phyloP scores from a whole-genome alignment of 2,329 filamentous ascomycete species.

The Teratosphaeria gauchensis region DNA sequence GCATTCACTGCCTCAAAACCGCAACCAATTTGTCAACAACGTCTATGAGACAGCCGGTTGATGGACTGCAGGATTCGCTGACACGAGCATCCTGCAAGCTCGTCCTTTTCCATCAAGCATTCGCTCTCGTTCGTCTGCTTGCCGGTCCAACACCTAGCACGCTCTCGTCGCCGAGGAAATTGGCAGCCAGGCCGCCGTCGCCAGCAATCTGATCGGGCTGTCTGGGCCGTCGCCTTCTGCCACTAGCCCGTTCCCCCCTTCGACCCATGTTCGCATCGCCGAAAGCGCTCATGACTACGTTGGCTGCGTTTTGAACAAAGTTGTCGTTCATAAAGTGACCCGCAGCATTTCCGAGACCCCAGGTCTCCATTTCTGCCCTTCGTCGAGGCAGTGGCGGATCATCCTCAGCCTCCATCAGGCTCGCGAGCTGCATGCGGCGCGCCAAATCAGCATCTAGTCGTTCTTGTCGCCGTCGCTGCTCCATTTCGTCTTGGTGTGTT shows the following conservation, averaged over 20 bases:
- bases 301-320: slow-evolving; percentile 32
- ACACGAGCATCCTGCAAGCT: neutral
- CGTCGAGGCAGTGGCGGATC: slow-evolving; percentile 24
- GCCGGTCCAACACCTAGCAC: slow-evolving; percentile 16
- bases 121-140: neutral
- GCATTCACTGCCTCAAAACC: no score
- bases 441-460: slow-evolving; percentile 42
- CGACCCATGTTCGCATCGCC: slow-evolving; percentile 23
- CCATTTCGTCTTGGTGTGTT: slow-evolving; percentile 29
- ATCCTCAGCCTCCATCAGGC: slow-evolving; percentile 21
- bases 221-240: slow-evolving; percentile 15
- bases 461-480: slow-evolving; percentile 34
- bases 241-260: slow-evolving; percentile 22
- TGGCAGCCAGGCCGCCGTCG: slow-evolving; percentile 19
- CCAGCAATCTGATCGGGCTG: slow-evolving; percentile 7
- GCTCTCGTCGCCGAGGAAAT: slow-evolving; percentile 27
- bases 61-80: neutral
- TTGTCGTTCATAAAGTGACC: slow-evolving; percentile 54
- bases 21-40: neutral
- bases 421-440: slow-evolving; percentile 40
- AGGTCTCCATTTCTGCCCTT: slow-evolving; percentile 21
- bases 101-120: neutral
- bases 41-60: neutral
- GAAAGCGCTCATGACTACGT: slow-evolving; percentile 24
- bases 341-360: slow-evolving; percentile 41